Conservation (phyloP, 805 yeast genomes). For the Candida anglica region DNA sequence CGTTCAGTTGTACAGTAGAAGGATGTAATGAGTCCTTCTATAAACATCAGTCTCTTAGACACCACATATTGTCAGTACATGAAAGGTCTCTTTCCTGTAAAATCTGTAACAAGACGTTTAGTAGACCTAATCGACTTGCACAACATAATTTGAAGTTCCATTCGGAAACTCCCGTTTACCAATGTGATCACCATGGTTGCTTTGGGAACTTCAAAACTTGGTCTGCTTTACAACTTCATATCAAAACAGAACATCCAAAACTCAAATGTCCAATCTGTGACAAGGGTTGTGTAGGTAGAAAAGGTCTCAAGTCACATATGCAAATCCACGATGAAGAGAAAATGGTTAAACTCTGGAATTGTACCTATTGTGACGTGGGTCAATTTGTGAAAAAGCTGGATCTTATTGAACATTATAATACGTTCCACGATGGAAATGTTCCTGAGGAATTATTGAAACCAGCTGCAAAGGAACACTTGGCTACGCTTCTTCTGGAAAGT, state of each 20-base stretch:
- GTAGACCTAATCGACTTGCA: conserved; percentile 59
- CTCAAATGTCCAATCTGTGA: conserved; percentile 62
- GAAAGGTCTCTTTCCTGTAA: conserved; percentile 50
- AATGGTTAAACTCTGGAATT: conserved; percentile 62
- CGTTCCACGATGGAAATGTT: conserved; percentile 40
- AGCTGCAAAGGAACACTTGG: conserved; percentile 17
- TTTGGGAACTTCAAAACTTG: conserved; percentile 59
- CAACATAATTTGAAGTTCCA: conserved; percentile 69
- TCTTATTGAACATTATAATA: conserved; percentile 51
- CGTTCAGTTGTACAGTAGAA: conserved; percentile 57
- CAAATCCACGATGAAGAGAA: conserved; percentile 52
- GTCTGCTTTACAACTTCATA: conserved; percentile 70
- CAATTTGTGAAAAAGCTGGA: conserved; percentile 56
- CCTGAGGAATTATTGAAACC: conserved; percentile 29
- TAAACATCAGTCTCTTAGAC: conserved; percentile 71
- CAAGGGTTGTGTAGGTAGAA: conserved; percentile 67
- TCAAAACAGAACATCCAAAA: conserved; percentile 70
- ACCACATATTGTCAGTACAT: conserved; percentile 67
- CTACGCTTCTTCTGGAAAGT: conserved; percentile 13
- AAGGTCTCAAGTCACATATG: conserved; percentile 73
- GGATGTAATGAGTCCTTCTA: conserved; percentile 67
- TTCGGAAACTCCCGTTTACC: conserved; percentile 48
- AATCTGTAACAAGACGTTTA: conserved; percentile 61
- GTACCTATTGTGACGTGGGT: conserved; percentile 47
- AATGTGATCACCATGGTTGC: conserved; percentile 64